Conservation (phyloP, 371 early-diverging fungal genomes). For the Capniomyces stellatus region DNA sequence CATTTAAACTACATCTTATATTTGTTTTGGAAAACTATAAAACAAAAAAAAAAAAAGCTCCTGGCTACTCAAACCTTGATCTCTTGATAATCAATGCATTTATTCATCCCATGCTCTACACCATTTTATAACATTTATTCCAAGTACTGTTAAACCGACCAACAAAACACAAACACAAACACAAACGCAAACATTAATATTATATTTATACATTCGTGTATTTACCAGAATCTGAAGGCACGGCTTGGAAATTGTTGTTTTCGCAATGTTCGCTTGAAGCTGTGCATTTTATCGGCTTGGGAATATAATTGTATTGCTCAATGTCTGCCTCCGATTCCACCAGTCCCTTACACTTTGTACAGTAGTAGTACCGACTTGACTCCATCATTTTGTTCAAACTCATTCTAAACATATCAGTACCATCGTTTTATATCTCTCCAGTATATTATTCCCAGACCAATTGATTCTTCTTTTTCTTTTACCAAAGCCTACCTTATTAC, state of each 20-base stretch:
- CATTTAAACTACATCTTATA: background rate
- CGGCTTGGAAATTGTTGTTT: constrained; percentile 23
- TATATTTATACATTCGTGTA: background rate
- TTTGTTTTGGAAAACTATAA: background rate
- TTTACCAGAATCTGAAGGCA: constrained; percentile 6
- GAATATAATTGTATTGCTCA: constrained; percentile 36
- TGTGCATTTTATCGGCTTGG: constrained; percentile 31
- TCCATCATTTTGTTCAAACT: constrained; percentile 45
- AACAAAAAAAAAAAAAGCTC: background rate
- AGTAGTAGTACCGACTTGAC: constrained; percentile 24
- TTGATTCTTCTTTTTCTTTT: constrained; percentile 9
- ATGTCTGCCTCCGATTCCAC: constrained; percentile 35
- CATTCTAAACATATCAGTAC: constrained; percentile 12
- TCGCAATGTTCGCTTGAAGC: constrained; percentile 22
- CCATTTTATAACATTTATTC: background rate
- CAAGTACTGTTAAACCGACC: constrained; percentile 4
- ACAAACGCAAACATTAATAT: too few species aligned
- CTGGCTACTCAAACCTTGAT: constrained; percentile 28
- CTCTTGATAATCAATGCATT: constrained; percentile 48
- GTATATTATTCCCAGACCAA: background rate
- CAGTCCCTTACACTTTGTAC: constrained; percentile 27
- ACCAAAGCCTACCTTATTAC: constrained; percentile 27
- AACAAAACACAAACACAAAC: constrained; percentile 14
- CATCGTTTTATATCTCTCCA: background rate
- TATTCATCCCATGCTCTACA: background rate